Conservation (phyloP, 148 eudicot genomes). For the Euryodendron excelsum region DNA sequence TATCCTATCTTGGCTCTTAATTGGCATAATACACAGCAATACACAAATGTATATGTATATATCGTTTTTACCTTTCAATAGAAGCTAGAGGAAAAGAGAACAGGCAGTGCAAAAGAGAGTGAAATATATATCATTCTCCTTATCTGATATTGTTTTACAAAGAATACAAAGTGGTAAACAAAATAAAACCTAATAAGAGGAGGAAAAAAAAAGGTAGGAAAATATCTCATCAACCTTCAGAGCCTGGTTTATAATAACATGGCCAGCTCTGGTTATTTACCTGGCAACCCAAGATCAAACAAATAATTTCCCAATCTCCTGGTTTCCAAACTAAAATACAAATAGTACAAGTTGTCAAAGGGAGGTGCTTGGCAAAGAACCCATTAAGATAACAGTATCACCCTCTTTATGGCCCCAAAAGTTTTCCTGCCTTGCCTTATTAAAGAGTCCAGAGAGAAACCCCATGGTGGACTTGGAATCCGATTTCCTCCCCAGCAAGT, state of each 20-base stretch:
- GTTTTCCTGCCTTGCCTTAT: constrained; percentile 40
- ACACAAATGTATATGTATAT: too few relatives aligned
- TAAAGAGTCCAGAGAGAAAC: constrained; percentile 57
- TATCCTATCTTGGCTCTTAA: too few relatives aligned
- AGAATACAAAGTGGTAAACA: background rate
- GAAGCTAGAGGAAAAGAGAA: background rate
- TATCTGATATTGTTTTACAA: constrained; percentile 2
- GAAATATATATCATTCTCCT: background rate
- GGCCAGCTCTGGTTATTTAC: background rate
- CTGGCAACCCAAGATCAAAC: background rate
- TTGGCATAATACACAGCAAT: too few relatives aligned
- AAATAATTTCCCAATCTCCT: background rate
- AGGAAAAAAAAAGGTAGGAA: background rate
- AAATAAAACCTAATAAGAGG: background rate
- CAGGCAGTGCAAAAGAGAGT: background rate
- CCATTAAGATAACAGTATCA: constrained; percentile 67
- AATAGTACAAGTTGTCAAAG: constrained; percentile 33
- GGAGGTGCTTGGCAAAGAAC: constrained; percentile 67
- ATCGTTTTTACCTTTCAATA: background rate
- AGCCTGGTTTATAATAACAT: background rate
- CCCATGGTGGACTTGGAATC: constrained; percentile 45
- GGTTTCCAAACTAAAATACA: background rate
- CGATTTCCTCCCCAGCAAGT: constrained; percentile 26
- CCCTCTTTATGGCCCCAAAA: constrained; percentile 24
- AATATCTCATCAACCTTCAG: background rate